Base-by-base conservation (phyloP, 176 grass and related monocot species). In the Rhipidocladum racemiflorum region DNA sequence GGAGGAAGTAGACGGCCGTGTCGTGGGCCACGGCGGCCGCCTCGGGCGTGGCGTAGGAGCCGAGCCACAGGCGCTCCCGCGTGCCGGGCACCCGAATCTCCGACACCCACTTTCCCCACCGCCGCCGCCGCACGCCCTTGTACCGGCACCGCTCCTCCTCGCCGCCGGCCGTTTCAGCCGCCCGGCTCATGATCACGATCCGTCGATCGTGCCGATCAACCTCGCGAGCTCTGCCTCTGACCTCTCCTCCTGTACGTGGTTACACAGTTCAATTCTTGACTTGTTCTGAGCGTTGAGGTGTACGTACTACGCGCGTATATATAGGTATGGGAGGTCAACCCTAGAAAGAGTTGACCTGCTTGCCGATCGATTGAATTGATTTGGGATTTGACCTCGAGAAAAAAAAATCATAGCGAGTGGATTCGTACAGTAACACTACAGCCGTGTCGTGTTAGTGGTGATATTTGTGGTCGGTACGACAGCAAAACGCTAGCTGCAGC, bases 101-200 rank as follows among this genome's bases (percentile, higher is more conserved):
- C 46, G 95, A 97, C 70, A 97, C 92, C 95, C 95, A 97, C 78
- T 97, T 97, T 0, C 95, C 92, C 95, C 95, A 97, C 45, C 79
- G 78, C 71, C 95, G 84, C 62, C 84, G 95, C 62, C 95, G 88
- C 50, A 92, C 95, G 81, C 92, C 95, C 55, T 75, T 97, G 91
- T 97, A 97, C 69, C 79, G 84, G 74, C 70, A 80, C 69, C 74
- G 51, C 81, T 67, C 88, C 62, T 76, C 74, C 39, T 57, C 66
- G 50, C 28, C 46, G 16, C 21, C 43, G 21, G 5, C 14, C 80
- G 30, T 27, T 71, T 23, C 49, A 34, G 10, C 74, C 45, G 44
- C 81, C 0, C 56, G 8, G 20, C 57, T 90, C 88, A 86, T 85
- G 9, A 15, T 21, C 27, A 36, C 67, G 21, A 12, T 67, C 36